phyloP scores from a whole-genome alignment of 768 basidiomycete genomes.

The Lentinula lateritia region DNA sequence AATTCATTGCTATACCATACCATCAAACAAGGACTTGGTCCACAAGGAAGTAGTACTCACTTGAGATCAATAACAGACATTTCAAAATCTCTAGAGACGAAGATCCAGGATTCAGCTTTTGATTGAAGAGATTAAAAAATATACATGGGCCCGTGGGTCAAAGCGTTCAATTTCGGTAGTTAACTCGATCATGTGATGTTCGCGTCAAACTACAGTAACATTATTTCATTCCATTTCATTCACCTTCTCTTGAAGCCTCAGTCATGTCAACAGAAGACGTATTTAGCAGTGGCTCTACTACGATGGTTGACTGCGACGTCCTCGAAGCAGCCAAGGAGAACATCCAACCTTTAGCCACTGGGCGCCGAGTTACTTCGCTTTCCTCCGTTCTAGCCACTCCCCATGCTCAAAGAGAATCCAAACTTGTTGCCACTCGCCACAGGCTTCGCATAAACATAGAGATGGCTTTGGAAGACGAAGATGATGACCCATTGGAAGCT shows the following conservation, averaged over 20 bases:
- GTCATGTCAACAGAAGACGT: conserved; percentile 29
- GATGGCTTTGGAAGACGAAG: conserved; percentile 74
- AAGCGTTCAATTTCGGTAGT: not conserved
- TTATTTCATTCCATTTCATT: not conserved
- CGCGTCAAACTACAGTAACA: not conserved
- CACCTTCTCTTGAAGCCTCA: not conserved
- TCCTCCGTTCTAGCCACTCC: conserved; percentile 72
- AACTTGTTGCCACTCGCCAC: conserved; percentile 59
- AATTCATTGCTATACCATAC: too few species aligned
- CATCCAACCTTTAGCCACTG: conserved; percentile 74
- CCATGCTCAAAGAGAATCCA: conserved; percentile 68
- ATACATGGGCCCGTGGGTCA: not conserved
- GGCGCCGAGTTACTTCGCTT: conserved; percentile 74
- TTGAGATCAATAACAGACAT: too few species aligned
- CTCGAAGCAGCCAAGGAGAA: conserved; percentile 85
- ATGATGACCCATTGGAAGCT: conserved; percentile 79
- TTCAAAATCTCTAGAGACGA: too few species aligned
- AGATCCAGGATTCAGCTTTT: too few species aligned
- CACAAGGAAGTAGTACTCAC: too few species aligned
- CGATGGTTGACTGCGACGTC: conserved; percentile 75
- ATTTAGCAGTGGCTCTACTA: conserved; percentile 33
- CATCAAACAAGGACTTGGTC: too few species aligned
- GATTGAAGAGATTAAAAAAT: too few species aligned
- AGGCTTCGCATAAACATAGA: conserved; percentile 69
- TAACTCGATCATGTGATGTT: conserved; percentile 3